Base-by-base conservation (phyloP, 169 alveolate genomes). In the Plasmodium knowlesi region DNA sequence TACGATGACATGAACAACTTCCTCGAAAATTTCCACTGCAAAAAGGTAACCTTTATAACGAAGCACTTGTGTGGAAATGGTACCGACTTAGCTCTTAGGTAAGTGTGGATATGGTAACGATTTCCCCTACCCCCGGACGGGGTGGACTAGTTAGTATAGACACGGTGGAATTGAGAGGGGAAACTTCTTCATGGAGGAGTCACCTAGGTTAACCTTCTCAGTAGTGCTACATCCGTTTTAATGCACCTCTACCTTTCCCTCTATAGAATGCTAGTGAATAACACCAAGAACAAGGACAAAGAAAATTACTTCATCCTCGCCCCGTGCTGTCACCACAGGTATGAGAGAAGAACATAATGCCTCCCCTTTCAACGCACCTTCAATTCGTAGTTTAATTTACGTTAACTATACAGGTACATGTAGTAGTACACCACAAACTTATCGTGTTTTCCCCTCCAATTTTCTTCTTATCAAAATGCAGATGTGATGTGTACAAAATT, bases 31-130 rank as follows among this genome's bases (percentile, higher is more conserved):
- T 72, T 46, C 14, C 53, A 85, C 57, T 85, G 53, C 41, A 82
- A 74, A 30, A 85, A 50, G 32, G 79, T 85, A 22, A 73, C 79
- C 37, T 85, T 73, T 74, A 14, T 85, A 41, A 85, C 93, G 46
- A 85, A 85, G 30, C 93, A 85, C 61, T 74, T 85, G 72, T 85
- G 93, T 74, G 93, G 93, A 19, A 85, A 85, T 67, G 93, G 93
- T 12, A 85, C 79, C 22, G 84, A 85, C 61, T 32, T 85, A 46
- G 93, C 84, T 12, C 30, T 85, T 73, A 54, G 73, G 93, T 73
- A 67, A 25, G 70, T 32, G 28, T 32, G 28, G 74, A 50, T 16
- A 16, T 16, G 22, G 6, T 1, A 22, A 12, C 61, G 25, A 8
- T 50, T 50, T 1, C 8, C 61, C 61, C 16, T 50, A 12, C 25